Evolutionary conservation across 2,329 filamentous ascomycete species (phyloP).

Genomic region (Diaporthe australafricana): DNA sequence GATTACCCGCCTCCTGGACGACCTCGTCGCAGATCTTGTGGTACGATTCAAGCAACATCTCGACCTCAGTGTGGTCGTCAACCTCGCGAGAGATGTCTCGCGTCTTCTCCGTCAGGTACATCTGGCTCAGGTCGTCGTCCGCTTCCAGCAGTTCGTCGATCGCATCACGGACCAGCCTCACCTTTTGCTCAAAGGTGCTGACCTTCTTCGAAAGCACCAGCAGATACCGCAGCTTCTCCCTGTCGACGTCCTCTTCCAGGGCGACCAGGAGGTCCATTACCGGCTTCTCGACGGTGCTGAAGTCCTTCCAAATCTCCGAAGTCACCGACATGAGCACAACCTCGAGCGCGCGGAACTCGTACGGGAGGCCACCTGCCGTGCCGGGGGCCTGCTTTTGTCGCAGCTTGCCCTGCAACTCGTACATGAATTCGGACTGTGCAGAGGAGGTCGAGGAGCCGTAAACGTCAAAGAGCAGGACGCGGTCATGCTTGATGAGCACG

Average conservation of each 20-base stretch:
- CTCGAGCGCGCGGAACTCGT: constrained; percentile 96
- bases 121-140: constrained; percentile 91
- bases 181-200: constrained; percentile 97
- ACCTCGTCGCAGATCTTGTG: constrained; percentile 99
- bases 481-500: constrained; percentile 93
- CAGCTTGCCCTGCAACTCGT: constrained; percentile 93
- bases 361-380: constrained; percentile 77
- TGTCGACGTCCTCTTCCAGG: constrained; percentile 95
- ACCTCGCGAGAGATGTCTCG: constrained; percentile 78
- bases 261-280: constrained; percentile 90
- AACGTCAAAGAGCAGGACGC: constrained; percentile 92
- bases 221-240: constrained; percentile 90
- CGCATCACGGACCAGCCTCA: constrained; percentile 90
- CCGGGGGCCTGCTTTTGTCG: constrained; percentile 77
- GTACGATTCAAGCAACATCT: constrained; percentile 96
- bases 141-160: constrained; percentile 96
- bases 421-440: constrained; percentile 97
- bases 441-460: constrained; percentile 96
- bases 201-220: constrained; percentile 96
- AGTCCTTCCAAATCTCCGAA: constrained; percentile 90
- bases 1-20: constrained; percentile 91
- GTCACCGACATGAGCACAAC: constrained; percentile 95
- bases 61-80: constrained; percentile 94
- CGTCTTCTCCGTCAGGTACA: constrained; percentile 94
- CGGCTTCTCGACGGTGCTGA: constrained; percentile 91